Percentiles rank a stretch among this genome's conserved stretches.
phyloP scores from a whole-genome alignment of 345 rosid species.

The Passiflora organensis region DNA sequence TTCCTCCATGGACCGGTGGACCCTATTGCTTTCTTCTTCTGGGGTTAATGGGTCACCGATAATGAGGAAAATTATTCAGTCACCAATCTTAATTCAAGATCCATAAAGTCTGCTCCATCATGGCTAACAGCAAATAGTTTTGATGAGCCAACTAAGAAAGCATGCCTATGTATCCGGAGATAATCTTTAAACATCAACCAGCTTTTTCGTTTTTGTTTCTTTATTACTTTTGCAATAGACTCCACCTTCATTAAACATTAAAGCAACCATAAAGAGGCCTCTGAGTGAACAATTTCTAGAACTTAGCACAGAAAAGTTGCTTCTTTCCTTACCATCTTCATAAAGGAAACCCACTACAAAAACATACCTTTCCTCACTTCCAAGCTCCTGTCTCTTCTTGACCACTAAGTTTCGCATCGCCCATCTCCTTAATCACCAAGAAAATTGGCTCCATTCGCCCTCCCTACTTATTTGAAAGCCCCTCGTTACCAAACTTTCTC shows the following conservation, averaged over 20 bases:
- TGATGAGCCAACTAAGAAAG: slow-evolving; percentile 3
- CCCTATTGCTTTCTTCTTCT: too few species aligned
- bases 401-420: slow-evolving; percentile 45
- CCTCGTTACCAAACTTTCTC: slow-evolving; percentile 2
- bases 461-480: slow-evolving; percentile 19
- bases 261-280: slow-evolving; percentile 23
- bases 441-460: slow-evolving; percentile 23
- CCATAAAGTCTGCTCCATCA: too few species aligned
- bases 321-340: slow-evolving; percentile 20
- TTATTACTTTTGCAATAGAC: slow-evolving; percentile 22
- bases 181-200: slow-evolving; percentile 18
- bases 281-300: slow-evolving; percentile 22
- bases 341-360: slow-evolving; percentile 45
- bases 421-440: slow-evolving; percentile 48
- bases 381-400: slow-evolving; percentile 26
- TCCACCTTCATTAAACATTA: slow-evolving; percentile 14
- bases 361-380: slow-evolving; percentile 43
- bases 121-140: too few species aligned
- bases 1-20: too few species aligned
- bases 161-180: slow-evolving; percentile 13
- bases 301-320: slow-evolving; percentile 13
- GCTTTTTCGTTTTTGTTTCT: slow-evolving; percentile 4
- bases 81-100: too few species aligned
- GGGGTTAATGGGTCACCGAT: too few species aligned
- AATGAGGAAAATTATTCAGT: too few species aligned